Percentiles rank a stretch among this genome's conserved stretches.
Evolutionary conservation across 352 stramenopile species (phyloP).

Genomic region (Globisporangium barbulae): DNA sequence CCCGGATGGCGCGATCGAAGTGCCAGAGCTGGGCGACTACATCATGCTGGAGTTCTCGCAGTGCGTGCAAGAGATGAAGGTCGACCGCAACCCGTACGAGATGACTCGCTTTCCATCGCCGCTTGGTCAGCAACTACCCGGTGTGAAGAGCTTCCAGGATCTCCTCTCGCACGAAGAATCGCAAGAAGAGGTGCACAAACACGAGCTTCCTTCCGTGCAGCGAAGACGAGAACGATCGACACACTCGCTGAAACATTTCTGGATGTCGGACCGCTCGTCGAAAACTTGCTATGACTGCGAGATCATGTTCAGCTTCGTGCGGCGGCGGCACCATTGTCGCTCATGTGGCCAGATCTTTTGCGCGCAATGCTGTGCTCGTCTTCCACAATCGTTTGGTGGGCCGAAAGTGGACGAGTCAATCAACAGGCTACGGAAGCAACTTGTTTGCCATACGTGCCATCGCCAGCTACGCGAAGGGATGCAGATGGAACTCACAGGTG

Average conservation of each 20-base stretch:
- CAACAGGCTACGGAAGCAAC: conserved; percentile 67
- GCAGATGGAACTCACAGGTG: conserved; percentile 62
- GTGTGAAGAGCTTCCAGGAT: conserved; percentile 50
- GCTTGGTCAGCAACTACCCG: conserved; percentile 55
- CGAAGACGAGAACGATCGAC: conserved; percentile 39
- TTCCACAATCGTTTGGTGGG: conserved; percentile 76
- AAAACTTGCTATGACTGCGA: conserved; percentile 86
- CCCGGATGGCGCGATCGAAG: conserved; percentile 16
- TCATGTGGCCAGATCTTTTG: conserved; percentile 88
- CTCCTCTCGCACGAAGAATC: conserved; percentile 6
- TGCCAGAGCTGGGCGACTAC: conserved; percentile 28
- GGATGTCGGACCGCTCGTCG: conserved; percentile 86
- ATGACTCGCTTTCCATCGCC: conserved; percentile 77
- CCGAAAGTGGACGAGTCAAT: conserved; percentile 80
- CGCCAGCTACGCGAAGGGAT: conserved; percentile 77
- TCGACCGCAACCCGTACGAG: conserved; percentile 65
- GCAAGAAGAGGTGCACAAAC: background rate
- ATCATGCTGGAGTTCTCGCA: conserved; percentile 64
- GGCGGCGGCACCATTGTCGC: conserved; percentile 75
- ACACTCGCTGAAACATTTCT: conserved; percentile 84
- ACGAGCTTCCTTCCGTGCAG: conserved; percentile 1
- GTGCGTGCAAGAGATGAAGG: conserved; percentile 54
- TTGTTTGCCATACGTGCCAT: conserved; percentile 85
- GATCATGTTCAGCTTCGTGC: conserved; percentile 80
- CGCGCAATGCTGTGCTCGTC: conserved; percentile 68